phyloP scores from a whole-genome alignment of 495 filamentous ascomycete genomes.

The Podospora fimiseda region DNA sequence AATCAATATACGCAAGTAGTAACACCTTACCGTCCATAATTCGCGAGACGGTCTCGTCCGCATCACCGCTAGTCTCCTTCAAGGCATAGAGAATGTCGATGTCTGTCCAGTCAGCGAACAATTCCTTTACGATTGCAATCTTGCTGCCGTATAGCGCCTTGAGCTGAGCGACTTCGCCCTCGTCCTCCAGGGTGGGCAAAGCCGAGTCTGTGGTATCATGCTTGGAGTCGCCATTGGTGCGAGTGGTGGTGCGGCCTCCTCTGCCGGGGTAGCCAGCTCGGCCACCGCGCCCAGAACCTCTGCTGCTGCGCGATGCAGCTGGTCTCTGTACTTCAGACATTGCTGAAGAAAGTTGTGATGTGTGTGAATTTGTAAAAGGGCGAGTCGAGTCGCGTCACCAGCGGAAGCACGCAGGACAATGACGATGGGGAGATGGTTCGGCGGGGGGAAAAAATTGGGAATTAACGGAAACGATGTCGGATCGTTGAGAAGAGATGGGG shows the following conservation, averaged over 20 bases:
- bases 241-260: conserved; percentile 54
- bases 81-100: conserved; percentile 87
- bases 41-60: conserved; percentile 74
- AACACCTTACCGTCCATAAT: conserved; percentile 76
- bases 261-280: conserved; percentile 73
- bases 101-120: conserved; percentile 88
- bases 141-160: conserved; percentile 78
- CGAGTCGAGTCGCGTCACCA: conserved; percentile 36
- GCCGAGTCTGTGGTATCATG: conserved; percentile 48
- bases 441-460: conserved; percentile 31
- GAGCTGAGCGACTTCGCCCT: conserved; percentile 84
- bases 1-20: background rate
- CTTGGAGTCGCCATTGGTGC: conserved; percentile 46
- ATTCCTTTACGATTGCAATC: conserved; percentile 71
- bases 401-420: conserved; percentile 22
- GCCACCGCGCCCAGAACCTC: conserved; percentile 47
- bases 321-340: conserved; percentile 95
- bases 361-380: conserved; percentile 25
- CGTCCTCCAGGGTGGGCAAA: conserved; percentile 59
- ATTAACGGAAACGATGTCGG: conserved; percentile 20
- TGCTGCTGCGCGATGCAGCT: conserved; percentile 45
- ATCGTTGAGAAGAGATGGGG: conserved; percentile 18
- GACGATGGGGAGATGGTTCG: conserved; percentile 12
- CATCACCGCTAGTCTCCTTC: conserved; percentile 85
- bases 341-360: conserved; percentile 34